phyloP scores from a whole-genome alignment of 148 eudicot species.

The Silene uniflora region DNA sequence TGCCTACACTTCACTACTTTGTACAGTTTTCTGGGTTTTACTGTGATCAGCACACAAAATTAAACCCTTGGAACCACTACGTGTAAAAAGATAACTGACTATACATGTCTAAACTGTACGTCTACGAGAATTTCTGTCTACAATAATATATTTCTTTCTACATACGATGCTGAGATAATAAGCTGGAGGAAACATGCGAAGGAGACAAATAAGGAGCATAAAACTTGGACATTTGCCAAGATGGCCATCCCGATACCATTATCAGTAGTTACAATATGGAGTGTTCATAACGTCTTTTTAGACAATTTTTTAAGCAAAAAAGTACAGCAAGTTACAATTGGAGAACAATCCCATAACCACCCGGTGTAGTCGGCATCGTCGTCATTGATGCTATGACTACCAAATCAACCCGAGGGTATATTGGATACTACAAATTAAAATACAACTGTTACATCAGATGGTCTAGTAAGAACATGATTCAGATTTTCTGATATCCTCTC shows the following conservation, averaged over 20 bases:
- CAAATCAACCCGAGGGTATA: constrained; percentile 4
- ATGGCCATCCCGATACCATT: neutral
- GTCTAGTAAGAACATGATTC: constrained; percentile 10
- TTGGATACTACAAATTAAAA: constrained; percentile 19
- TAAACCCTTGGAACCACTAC: too few relatives aligned
- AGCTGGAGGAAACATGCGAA: too few relatives aligned
- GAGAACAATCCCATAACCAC: constrained; percentile 18
- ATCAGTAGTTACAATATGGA: constrained; percentile 8
- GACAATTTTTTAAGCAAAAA: constrained; percentile 18
- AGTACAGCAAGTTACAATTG: constrained; percentile 14
- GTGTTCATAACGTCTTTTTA: neutral
- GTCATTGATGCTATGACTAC: constrained; percentile 18
- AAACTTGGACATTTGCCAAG: too few relatives aligned
- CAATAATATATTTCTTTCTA: too few relatives aligned
- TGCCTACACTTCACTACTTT: too few relatives aligned
- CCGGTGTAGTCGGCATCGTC: neutral
- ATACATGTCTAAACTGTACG: too few relatives aligned
- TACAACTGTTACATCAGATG: constrained; percentile 19
- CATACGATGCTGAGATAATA: too few relatives aligned
- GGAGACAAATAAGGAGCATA: too few relatives aligned
- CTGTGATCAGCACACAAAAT: too few relatives aligned
- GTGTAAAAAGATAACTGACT: too few relatives aligned
- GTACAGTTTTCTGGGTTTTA: too few relatives aligned
- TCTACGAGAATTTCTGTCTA: too few relatives aligned
- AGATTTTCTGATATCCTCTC: neutral